Base-by-base conservation (phyloP, 345 rosid species). In the Fremontodendron californicum region DNA sequence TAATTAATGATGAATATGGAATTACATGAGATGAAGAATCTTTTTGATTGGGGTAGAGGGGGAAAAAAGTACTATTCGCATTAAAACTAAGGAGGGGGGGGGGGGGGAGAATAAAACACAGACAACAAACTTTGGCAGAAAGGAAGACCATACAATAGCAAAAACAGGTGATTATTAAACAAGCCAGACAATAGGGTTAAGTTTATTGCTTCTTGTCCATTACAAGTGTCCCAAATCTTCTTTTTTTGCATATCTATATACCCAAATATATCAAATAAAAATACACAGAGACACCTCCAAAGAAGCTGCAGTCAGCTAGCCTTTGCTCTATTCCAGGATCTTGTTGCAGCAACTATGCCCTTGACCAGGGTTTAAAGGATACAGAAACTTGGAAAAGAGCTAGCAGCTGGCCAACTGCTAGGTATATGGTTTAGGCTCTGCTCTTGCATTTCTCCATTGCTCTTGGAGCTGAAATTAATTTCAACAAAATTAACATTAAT, bases 361-460 rank as follows among this genome's bases (percentile, higher is more conserved):
- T 42, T 66, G 71, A 42, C 49, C 19, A 42, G 27, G 12, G 40
- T 21, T 9, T 42, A n/a, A 19, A 35, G 46, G 48, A n/a, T 37
- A 42, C 51, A 69, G 46, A 46, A 69, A 69, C 37, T 46, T 4
- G 21, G 55, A 43, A 74, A 58, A 60, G 4, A 45, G 21, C 58
- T 4, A 45, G 13, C 37, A 16, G 39, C 52, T 48, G 58, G 54
- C n/a, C 25, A 46, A 29, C 25, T 11, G 37, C 21, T 27, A 31
- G 55, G 35, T 43, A 10, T 65, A 5, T 31, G 75, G 49, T 74
- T 80, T 82, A 89, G 87, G 73, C 72, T 78, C 87, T 87, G 88
- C 83, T 87, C 85, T 85, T 85, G 90, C 85, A 87, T 78, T 89
- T 88, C 87, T 86, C 86, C 90, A 87, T 89, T 27, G 92, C 91